phyloP scores from a whole-genome alignment of 768 basidiomycete genomes.

The Tylopilus sp. region DNA sequence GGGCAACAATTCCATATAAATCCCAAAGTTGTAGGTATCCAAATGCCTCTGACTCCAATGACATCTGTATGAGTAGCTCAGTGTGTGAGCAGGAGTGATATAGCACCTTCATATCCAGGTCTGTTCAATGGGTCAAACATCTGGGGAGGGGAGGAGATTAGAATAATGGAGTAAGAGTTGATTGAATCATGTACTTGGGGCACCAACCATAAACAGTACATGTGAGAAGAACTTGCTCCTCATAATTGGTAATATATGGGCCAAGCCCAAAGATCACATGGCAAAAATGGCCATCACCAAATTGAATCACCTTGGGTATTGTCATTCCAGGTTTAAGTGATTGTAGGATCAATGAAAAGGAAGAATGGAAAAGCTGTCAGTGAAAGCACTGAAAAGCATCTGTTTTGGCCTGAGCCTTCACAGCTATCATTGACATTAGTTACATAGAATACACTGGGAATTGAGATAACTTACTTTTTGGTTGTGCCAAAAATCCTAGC shows the following conservation, averaged over 20 bases:
- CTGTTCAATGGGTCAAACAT: background rate
- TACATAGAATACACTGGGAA: no score
- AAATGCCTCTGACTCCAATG: no score
- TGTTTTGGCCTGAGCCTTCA: background rate
- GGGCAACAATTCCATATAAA: background rate
- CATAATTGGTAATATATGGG: background rate
- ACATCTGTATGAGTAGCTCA: background rate
- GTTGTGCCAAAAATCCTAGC: background rate
- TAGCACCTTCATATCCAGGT: background rate
- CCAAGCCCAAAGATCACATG: background rate
- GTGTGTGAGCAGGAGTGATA: background rate
- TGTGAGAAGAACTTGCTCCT: background rate
- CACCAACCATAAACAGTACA: background rate
- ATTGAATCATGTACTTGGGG: background rate
- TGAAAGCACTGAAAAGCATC: background rate
- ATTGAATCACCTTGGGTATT: background rate
- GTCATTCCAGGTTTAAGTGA: background rate
- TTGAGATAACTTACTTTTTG: background rate
- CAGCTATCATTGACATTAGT: background rate
- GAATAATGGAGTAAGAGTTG: no score
- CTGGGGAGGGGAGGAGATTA: no score
- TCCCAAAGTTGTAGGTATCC: no score
- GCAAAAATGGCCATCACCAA: background rate
- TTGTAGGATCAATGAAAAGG: background rate
- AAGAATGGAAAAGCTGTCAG: background rate